Base-by-base conservation (phyloP, 805 yeast species). In the Kuraishia molischiana region DNA sequence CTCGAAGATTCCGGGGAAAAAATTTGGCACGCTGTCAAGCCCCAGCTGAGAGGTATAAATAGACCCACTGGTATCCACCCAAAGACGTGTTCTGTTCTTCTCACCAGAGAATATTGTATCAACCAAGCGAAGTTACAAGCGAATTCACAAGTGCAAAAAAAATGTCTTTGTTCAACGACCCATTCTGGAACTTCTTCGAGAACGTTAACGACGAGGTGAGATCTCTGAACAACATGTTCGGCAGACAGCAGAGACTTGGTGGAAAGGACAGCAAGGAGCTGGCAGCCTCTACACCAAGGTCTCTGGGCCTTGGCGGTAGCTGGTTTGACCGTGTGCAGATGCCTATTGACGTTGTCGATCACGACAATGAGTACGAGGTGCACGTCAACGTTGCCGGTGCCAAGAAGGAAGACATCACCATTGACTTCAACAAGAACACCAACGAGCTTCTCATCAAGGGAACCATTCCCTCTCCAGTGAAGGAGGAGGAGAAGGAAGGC, bases 311-410 rank as follows among this genome's bases (percentile, higher is more conserved):
- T 13, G 32, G 17, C 18, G 32, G 17, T n/a, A 29, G 19, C 20
- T 13, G 10, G 18, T 18, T 14, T 19, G 20, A 19, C 14, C 18
- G 14, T 64, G 15, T n/a, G n/a, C 50, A 58, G 15, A 72, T 73
- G 36, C 70, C 74, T 13, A 59, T 69, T 34, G 74, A 70, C 44
- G 53, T 71, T 29, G 49, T 66, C 41, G 75, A 70, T 22, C 59
- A 62, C 33, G 68, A 66, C 4, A 52, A 59, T 33, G 46, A 54
- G 15, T 69, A 65, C 42, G 64, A 60, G 32, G 48, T 71, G 28
- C 62, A 61, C 28, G 58, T 69, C 3, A 62, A 74, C 1, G 53
- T 70, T 37, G 73, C 77, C 8, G 77, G 77, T 38, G 72, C 70
- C 15, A 42, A 57, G 2, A 64, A 62, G 47, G 69, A 69, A 17